These are phyloP conservation scores for Wickerhamia fluorescens DNA, from an alignment of 805 yeast species.

Conservation along the genomic window DNA sequence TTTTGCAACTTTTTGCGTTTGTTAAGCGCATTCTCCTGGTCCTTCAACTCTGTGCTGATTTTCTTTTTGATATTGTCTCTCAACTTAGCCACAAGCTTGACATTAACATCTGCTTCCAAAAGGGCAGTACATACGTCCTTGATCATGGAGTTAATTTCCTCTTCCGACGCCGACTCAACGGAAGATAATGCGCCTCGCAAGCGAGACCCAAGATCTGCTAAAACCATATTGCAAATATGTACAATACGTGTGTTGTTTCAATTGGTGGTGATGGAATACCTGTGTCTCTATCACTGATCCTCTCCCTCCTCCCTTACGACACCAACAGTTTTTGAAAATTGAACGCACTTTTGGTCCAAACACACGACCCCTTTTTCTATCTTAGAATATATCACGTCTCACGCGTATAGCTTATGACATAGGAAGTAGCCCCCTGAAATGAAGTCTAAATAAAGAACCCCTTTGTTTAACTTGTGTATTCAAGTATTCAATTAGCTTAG, in stretches of 20 bases:
- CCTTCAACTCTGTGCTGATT: constrained; percentile 51
- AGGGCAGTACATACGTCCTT: constrained; percentile 88
- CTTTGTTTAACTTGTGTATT: too few species aligned
- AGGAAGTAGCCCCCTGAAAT: too few species aligned
- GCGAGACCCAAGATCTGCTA: constrained; percentile 39
- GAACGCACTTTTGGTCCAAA: too few species aligned
- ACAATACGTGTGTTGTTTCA: too few species aligned
- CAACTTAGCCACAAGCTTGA: constrained; percentile 69
- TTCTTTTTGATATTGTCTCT: constrained; percentile 49
- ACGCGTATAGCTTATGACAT: too few species aligned
- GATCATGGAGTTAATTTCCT: constrained; percentile 46
- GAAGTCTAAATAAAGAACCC: too few species aligned
- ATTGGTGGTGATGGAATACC: too few species aligned
- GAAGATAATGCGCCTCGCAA: constrained; percentile 36
- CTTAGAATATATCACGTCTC: too few species aligned
- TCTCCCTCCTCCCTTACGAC: too few species aligned
- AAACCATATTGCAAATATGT: constrained; percentile 34
- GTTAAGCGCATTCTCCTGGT: constrained; percentile 44
- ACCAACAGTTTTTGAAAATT: too few species aligned
- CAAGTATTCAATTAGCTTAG: too few species aligned
- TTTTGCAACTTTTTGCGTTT: constrained; percentile 84
- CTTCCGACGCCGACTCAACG: constrained; percentile 34
- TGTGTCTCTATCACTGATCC: too few species aligned
- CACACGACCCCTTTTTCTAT: background rate
- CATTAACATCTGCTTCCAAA: constrained; percentile 90